phyloP scores from a whole-genome alignment of 805 yeast genomes.

The Pichia sporocuriosa region DNA sequence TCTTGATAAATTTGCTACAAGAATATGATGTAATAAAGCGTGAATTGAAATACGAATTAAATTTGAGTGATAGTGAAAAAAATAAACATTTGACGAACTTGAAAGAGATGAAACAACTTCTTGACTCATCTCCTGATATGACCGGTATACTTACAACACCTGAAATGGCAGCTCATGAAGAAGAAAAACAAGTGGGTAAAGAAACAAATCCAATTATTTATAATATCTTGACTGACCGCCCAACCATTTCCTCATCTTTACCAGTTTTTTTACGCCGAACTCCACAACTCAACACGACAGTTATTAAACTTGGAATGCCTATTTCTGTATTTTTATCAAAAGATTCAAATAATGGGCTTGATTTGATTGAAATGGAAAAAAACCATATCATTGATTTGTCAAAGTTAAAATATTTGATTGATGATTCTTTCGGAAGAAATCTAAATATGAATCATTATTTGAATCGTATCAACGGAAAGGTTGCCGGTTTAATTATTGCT shows the following conservation, averaged over 20 bases:
- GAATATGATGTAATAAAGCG: constrained; percentile 40
- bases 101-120: constrained; percentile 51
- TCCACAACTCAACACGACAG: constrained; percentile 67
- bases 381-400: constrained; percentile 42
- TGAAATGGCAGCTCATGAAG: constrained; percentile 46
- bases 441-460: constrained; percentile 66
- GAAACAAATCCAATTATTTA: constrained; percentile 79
- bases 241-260: constrained; percentile 82
- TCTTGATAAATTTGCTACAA: constrained; percentile 76
- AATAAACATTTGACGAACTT: constrained; percentile 63
- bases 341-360: constrained; percentile 32
- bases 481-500: constrained; percentile 76
- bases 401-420: constrained; percentile 55
- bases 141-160: constrained; percentile 89
- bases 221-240: constrained; percentile 85
- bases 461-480: constrained; percentile 50
- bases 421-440: constrained; percentile 69
- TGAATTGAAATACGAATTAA: constrained; percentile 36
- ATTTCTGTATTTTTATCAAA: constrained; percentile 36
- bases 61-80: constrained; percentile 36
- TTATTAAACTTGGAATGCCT: constrained; percentile 69
- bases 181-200: constrained; percentile 60
- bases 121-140: constrained; percentile 42
- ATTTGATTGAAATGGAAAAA: constrained; percentile 32
- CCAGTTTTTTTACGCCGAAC: constrained; percentile 58